phyloP scores from a whole-genome alignment of 805 yeast genomes.

The Suhomyces sp. region DNA sequence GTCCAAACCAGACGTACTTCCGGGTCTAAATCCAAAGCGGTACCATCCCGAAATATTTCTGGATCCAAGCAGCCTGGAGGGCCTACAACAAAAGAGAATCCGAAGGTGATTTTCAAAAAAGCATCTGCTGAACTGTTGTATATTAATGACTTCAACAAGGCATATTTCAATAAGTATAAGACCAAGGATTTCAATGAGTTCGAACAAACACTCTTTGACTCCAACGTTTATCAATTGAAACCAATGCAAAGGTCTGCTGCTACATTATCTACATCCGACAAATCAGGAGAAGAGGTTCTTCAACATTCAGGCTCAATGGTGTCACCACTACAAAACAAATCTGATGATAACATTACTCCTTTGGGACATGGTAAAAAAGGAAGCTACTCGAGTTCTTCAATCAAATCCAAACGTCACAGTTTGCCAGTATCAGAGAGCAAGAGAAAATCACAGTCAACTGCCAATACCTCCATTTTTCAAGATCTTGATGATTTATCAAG shows the following conservation, averaged over 20 bases:
- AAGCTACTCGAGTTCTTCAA: conserved; percentile 2
- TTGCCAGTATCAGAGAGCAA: conserved; percentile 5
- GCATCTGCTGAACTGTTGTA: conserved; percentile 8
- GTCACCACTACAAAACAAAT: background rate
- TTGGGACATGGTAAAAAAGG: background rate
- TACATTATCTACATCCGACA: conserved; percentile 27
- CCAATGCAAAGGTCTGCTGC: conserved; percentile 34
- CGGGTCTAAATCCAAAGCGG: background rate
- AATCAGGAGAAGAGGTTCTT: background rate
- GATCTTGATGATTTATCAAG: conserved; percentile 29
- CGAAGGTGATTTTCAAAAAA: background rate
- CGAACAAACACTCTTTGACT: conserved; percentile 13
- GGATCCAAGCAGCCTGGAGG: too few relatives aligned
- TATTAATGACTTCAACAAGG: conserved; percentile 23
- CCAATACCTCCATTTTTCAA: conserved; percentile 27
- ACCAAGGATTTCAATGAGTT: conserved; percentile 6
- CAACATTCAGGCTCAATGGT: background rate
- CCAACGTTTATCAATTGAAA: conserved; percentile 24
- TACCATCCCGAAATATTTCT: background rate
- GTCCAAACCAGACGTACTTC: too few relatives aligned
- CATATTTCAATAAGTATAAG: conserved; percentile 16
- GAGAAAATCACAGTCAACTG: conserved; percentile 24
- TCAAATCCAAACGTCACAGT: conserved; percentile 10
- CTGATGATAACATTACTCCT: background rate
- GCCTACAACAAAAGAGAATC: background rate